phyloP scores from a whole-genome alignment of 805 yeast species.

The Yarrowia sp. region DNA sequence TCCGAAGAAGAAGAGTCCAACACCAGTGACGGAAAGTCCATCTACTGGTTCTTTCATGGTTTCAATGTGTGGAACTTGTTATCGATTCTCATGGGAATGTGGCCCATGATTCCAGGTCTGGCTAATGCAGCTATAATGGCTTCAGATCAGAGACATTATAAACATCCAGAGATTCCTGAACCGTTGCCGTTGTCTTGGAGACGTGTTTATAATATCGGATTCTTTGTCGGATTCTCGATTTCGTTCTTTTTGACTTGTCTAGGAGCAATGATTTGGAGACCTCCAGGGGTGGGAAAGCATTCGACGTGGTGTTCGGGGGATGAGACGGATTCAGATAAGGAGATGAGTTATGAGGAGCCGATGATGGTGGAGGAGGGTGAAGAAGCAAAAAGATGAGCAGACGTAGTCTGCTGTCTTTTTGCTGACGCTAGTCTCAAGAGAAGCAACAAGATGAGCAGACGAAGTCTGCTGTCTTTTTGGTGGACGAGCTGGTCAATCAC shows the following conservation, averaged over 20 bases:
- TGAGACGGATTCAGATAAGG: constrained; percentile 9
- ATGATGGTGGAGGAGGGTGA: neutral
- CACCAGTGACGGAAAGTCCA: constrained; percentile 35
- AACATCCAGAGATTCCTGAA: constrained; percentile 13
- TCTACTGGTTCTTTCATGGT: constrained; percentile 48
- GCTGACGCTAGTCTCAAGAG: too few relatives aligned
- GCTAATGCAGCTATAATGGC: constrained; percentile 7
- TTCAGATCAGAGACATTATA: neutral
- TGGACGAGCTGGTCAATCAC: too few relatives aligned
- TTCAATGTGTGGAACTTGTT: constrained; percentile 45
- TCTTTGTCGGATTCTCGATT: constrained; percentile 11
- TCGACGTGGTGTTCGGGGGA: constrained; percentile 19
- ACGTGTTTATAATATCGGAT: constrained; percentile 9
- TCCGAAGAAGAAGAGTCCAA: neutral
- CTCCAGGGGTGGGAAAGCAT: neutral
- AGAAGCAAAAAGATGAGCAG: neutral
- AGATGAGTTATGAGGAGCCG: constrained; percentile 16
- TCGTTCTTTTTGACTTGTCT: constrained; percentile 1
- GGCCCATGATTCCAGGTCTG: constrained; percentile 34
- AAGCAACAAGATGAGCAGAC: too few relatives aligned
- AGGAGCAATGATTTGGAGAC: neutral
- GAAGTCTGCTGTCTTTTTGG: too few relatives aligned
- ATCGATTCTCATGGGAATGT: constrained; percentile 41
- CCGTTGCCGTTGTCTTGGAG: constrained; percentile 13
- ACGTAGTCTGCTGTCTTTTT: too few relatives aligned